These are phyloP conservation scores for Mallotus nudiflorus DNA, from an alignment of 345 rosid species.

Conservation along the genomic window DNA sequence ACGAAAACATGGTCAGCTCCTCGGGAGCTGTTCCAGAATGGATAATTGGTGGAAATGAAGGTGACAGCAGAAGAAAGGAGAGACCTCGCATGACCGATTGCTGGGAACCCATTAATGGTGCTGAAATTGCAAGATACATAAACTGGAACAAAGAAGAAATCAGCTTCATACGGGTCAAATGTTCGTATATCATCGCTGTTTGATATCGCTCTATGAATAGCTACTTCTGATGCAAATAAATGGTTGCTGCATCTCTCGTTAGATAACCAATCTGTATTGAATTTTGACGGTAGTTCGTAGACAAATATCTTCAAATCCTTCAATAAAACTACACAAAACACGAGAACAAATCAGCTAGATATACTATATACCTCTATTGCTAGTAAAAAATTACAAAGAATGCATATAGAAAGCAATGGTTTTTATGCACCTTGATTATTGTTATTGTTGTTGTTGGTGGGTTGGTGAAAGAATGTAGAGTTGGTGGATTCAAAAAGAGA, in stretches of 20 bases:
- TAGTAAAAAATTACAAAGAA: background rate
- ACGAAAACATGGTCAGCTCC: slow-evolving; percentile 92
- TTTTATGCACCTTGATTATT: slow-evolving; percentile 33
- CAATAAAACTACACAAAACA: slow-evolving; percentile 34
- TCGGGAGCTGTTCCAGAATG: slow-evolving; percentile 80
- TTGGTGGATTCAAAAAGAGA: slow-evolving; percentile 61
- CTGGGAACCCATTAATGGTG: slow-evolving; percentile 84
- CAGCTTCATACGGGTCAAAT: slow-evolving; percentile 73
- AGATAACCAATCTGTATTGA: slow-evolving; percentile 73
- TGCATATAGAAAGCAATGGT: background rate
- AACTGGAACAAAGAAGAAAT: slow-evolving; percentile 92
- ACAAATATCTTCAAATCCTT: slow-evolving; percentile 71
- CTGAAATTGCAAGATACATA: slow-evolving; percentile 96
- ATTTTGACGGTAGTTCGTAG: slow-evolving; percentile 76
- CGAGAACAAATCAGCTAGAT: too few relatives aligned
- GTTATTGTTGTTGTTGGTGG: background rate
- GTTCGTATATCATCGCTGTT: slow-evolving; percentile 60
- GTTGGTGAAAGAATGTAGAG: slow-evolving; percentile 33
- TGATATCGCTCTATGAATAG: slow-evolving; percentile 67
- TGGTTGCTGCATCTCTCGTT: slow-evolving; percentile 82
- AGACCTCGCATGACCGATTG: slow-evolving; percentile 82
- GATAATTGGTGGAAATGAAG: slow-evolving; percentile 47
- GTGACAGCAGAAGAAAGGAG: slow-evolving; percentile 66
- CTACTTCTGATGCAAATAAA: slow-evolving; percentile 93
- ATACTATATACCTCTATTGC: too few relatives aligned